These are phyloP conservation scores for Echeveria elegans DNA, from an alignment of 164 flowering plant genomes.

Conservation along the genomic window DNA sequence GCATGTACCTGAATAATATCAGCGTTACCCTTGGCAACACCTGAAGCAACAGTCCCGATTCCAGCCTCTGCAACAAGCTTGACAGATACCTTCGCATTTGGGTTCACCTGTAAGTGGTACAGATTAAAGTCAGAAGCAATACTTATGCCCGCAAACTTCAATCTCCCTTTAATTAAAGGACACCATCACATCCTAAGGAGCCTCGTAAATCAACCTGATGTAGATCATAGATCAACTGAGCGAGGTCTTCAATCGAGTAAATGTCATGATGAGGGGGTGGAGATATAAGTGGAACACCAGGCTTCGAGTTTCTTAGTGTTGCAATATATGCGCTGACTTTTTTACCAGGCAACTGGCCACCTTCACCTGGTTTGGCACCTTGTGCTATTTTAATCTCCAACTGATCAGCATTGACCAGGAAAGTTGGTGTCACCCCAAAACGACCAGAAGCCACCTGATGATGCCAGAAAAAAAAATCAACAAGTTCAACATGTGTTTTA, in stretches of 20 bases:
- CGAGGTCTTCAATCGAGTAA: constrained; percentile 98
- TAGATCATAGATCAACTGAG: constrained; percentile 93
- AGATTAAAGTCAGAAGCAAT: not conserved
- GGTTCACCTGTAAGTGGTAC: constrained; percentile 61
- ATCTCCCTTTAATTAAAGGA: not conserved
- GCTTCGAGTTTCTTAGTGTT: constrained; percentile 90
- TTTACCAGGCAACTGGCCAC: constrained; percentile 98
- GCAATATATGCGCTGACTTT: constrained; percentile 99
- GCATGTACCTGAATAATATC: constrained; percentile 12
- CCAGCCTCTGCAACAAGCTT: constrained; percentile 99
- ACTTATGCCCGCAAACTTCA: not conserved
- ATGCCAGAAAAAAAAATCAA: not conserved
- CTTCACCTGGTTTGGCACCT: constrained; percentile 99
- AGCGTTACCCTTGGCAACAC: constrained; percentile 99
- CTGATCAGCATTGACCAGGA: constrained; percentile 94
- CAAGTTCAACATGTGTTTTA: not conserved
- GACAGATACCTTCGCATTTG: constrained; percentile 96
- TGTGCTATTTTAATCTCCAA: constrained; percentile 98
- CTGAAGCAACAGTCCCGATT: constrained; percentile 99
- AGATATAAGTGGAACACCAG: constrained; percentile 99
- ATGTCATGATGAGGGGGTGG: constrained; percentile 99
- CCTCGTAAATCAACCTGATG: constrained; percentile 63
- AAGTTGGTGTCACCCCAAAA: constrained; percentile 99
- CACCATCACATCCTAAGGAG: constrained; percentile 5
- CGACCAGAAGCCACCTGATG: constrained; percentile 98